Evolutionary conservation across 441 rosid genomes (phyloP).

Genomic region (Euphorbia corollata): DNA sequence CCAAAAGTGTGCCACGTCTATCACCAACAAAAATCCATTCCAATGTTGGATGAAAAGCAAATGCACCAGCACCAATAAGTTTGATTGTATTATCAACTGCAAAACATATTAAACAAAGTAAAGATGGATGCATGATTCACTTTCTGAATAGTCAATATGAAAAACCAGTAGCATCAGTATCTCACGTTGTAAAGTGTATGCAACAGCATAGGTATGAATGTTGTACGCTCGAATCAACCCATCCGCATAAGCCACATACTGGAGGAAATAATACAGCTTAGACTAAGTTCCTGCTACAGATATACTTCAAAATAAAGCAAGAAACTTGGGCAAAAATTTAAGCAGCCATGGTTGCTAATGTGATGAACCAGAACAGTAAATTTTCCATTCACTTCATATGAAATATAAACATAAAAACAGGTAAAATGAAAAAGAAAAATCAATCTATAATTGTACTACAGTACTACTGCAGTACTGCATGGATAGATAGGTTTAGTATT

Average conservation of each 20-base stretch:
- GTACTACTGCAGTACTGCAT: too few species aligned
- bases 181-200: constrained; percentile 89
- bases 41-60: constrained; percentile 92
- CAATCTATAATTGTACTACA: too few species aligned
- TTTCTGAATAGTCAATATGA: background rate
- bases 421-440: too few species aligned
- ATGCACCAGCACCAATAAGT: constrained; percentile 91
- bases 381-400: background rate
- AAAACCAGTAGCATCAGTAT: constrained; percentile 18
- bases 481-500: too few species aligned
- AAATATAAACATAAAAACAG: too few species aligned
- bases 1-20: constrained; percentile 93
- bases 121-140: background rate
- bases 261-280: constrained; percentile 28
- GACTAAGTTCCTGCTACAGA: constrained; percentile 12
- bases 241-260: constrained; percentile 99
- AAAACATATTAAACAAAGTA: constrained; percentile 20
- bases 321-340: constrained; percentile 6
- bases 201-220: constrained; percentile 91
- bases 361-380: constrained; percentile 6
- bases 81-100: constrained; percentile 95
- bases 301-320: constrained; percentile 13
- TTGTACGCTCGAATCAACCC: constrained; percentile 97
- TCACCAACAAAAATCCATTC: constrained; percentile 99
- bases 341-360: constrained; percentile 6